Evolutionary conservation across 495 filamentous ascomycete species (phyloP), one percentile per base, ranked within the genome.

Genomic region (Penicillium goetzii): DNA sequence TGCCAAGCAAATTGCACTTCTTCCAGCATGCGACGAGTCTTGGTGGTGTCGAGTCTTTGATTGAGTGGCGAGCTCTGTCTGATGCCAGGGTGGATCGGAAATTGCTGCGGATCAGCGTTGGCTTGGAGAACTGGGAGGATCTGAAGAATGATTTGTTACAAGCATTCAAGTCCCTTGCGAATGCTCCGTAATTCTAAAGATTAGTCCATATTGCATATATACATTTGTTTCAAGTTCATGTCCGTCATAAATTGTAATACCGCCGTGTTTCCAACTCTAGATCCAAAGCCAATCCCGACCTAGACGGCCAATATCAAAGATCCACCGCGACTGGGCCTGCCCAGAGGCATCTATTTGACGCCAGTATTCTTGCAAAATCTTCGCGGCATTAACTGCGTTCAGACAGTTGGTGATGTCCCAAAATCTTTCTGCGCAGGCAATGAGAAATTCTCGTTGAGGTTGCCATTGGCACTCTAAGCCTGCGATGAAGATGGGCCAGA

Each of bases 21-120:
- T 97, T 97, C 79, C 90, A 93, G 64, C 93, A 97, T 80, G 92
- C 93, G 3, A 97, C 93, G 4, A 93, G 90, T 73, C 74, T 97
- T 11, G 93, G 93, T 2, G 91, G 93, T 4, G 91, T 97, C 17
- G 93, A 97, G 83, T 93, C 89, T 68, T 76, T 97, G 83, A 89
- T 97, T 65, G 81, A 61, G 69, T 78, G 67, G 80, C 75, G 61
- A 56, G 84, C 89, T n/a, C 90, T 97, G 90, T 89, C 84, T 62
- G 93, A 97, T 77, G 59, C 75, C 3, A 77, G 57, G 9, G 86
- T 91, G 41, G 91, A 96, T 66, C 83, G 78, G 61, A 79, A 85
- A 67, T 66, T 97, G 67, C 63, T 95, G 71, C 80, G 93, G 59
- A 73, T 97, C 52, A 95, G 91, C 71, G 77, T 96, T 28, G 93